Percentiles rank a stretch among this genome's conserved stretches.
Conservation (phyloP, 352 stramenopile genomes). For the Peronospora belbahrii region DNA sequence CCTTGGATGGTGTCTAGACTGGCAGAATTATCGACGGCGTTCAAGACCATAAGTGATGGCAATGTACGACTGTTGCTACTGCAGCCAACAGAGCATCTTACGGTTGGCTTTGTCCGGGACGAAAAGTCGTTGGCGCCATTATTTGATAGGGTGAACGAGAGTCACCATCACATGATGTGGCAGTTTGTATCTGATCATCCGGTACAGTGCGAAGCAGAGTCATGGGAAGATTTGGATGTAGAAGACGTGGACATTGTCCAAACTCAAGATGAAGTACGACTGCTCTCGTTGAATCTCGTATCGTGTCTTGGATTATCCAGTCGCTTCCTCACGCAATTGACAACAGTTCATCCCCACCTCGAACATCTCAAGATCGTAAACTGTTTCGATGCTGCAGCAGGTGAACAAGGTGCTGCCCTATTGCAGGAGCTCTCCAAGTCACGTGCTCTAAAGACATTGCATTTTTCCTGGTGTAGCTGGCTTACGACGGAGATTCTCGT, state of each 20-base stretch:
- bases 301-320: conserved; percentile 56
- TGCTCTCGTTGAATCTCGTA: conserved; percentile 58
- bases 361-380: conserved; percentile 58
- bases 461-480: conserved; percentile 79
- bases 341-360: conserved; percentile 39
- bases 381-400: conserved; percentile 51
- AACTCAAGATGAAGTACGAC: conserved; percentile 41
- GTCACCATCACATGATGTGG: conserved; percentile 42
- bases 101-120: conserved; percentile 59
- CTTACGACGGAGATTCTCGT: conserved; percentile 70
- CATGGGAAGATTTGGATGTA: conserved; percentile 64
- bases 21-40: conserved; percentile 49
- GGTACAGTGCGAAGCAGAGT: conserved; percentile 41
- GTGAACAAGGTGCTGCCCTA: conserved; percentile 34
- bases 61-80: conserved; percentile 57
- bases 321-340: conserved; percentile 38
- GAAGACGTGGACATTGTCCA: conserved; percentile 61
- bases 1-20: conserved; percentile 72
- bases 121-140: conserved; percentile 40
- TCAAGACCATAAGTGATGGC: conserved; percentile 62
- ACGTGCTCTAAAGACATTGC: conserved; percentile 50
- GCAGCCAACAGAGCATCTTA: conserved; percentile 51
- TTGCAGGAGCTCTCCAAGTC: conserved; percentile 44
- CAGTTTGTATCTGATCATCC: conserved; percentile 19
- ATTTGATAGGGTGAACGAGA: conserved; percentile 25